Evolutionary conservation across 2,329 filamentous ascomycete species (phyloP), one percentile per base, ranked within the genome.

Genomic region (Coniochaeta sp.): DNA sequence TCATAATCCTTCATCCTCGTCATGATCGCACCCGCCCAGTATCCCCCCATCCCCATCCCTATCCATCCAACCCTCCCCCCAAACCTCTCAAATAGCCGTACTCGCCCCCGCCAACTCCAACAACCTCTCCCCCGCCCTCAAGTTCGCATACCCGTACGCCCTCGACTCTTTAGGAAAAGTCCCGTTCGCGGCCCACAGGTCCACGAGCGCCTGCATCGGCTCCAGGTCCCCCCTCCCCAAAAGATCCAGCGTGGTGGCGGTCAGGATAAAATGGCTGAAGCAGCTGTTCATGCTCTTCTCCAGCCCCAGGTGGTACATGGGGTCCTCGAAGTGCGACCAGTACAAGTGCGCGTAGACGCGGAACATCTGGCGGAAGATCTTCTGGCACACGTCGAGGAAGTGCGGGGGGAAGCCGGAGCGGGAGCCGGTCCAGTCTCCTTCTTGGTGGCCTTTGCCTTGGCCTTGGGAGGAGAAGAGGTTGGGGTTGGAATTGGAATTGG

Each of bases 191-290:
- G 91, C 85, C 86, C 91, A 96, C 47, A 96, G 79, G 63, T 96
- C 91, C 60, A 97, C 89, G 60, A 97, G 72, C 24, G 89, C 90
- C 73, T 95, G 89, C 90, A 97, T 96, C 20, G 92, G 92, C 76
- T 96, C 91, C 61, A 95, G 81, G 70, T 96, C 92, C 63, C 90
- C 87, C 53, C 91, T 89, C 59, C 87, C 87, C 55, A 97, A 81
- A 73, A 97, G 86, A 61, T 88, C 86, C 58, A 91, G 81, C 47
- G 87, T 87, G 51, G 87, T 91, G 42, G 87, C 86, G 4, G 89
- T 89, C 20, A 89, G 79, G 56, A 91, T 79, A 60, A 92, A 94
- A 72, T 92, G 88, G 45, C 87, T 88, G 68, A 94, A 94, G 70
- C 87, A 91, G 67, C 87, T 91, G 75, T 94, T 94, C 55, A 92